phyloP scores from a whole-genome alignment of 106 monocot species.

The Allium cepa region DNA sequence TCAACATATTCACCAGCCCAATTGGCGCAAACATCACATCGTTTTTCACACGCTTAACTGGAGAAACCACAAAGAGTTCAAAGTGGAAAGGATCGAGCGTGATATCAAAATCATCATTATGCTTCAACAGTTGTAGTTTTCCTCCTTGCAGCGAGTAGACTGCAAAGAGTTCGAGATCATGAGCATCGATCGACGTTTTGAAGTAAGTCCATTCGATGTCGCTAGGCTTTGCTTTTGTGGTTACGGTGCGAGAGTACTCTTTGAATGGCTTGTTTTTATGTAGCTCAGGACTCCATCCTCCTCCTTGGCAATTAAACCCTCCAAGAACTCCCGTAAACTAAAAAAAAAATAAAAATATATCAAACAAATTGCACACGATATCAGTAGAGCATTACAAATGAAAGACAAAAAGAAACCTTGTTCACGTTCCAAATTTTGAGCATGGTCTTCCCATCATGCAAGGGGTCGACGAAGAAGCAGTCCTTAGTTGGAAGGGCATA shows the following conservation, averaged over 20 bases:
- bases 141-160: constrained; percentile 37
- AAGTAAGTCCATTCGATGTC: constrained; percentile 71
- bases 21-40: constrained; percentile 50
- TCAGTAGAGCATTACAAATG: background rate
- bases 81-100: constrained; percentile 58
- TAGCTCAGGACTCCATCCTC: constrained; percentile 56
- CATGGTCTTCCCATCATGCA: constrained; percentile 72
- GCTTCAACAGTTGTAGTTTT: constrained; percentile 35
- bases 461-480: constrained; percentile 61
- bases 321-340: constrained; percentile 67
- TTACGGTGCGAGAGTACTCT: constrained; percentile 41
- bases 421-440: constrained; percentile 96
- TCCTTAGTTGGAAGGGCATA: constrained; percentile 80
- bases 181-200: constrained; percentile 9
- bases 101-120: constrained; percentile 36
- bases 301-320: constrained; percentile 92
- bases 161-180: constrained; percentile 27
- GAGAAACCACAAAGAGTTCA: constrained; percentile 61
- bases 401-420: constrained; percentile 4
- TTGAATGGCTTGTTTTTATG: constrained; percentile 43
- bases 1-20: constrained; percentile 78
- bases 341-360: background rate
- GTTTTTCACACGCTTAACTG: constrained; percentile 8
- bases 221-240: constrained; percentile 16
- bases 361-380: background rate